A percentile compares a stretch with the other conserved stretches of the same genome.
phyloP scores from a whole-genome alignment of 768 basidiomycete genomes.

The Rhodotorula babjevae region DNA sequence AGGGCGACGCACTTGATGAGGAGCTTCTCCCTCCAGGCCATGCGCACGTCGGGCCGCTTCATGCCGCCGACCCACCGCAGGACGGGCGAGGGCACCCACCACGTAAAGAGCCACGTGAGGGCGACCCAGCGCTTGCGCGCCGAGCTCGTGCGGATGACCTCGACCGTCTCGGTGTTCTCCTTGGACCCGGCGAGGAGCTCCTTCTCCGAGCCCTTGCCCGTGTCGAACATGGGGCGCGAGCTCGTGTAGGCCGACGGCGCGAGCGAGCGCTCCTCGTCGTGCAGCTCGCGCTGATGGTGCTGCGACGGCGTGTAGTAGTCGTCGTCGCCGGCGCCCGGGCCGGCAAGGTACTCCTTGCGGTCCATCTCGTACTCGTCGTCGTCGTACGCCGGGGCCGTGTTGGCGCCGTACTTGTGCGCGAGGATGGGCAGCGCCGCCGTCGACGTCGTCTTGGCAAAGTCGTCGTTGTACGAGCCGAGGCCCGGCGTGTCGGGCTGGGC shows the following conservation, averaged over 20 bases:
- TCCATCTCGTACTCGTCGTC: slow-evolving; percentile 66
- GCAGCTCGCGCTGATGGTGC: not conserved
- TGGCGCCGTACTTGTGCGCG: slow-evolving; percentile 64
- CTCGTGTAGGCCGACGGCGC: slow-evolving; percentile 24
- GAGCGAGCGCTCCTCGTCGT: slow-evolving; percentile 34
- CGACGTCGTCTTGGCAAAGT: slow-evolving; percentile 49
- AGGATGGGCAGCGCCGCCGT: slow-evolving; percentile 78
- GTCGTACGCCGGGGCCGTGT: slow-evolving; percentile 68
- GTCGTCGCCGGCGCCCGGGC: not conserved
- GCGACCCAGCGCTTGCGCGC: slow-evolving; percentile 81
- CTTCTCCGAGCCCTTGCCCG: slow-evolving; percentile 26
- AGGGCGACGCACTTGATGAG: slow-evolving; percentile 60
- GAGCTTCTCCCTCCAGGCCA: slow-evolving; percentile 97
- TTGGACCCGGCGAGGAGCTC: not conserved
- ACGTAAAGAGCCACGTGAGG: slow-evolving; percentile 83
- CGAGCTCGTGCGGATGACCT: slow-evolving; percentile 74
- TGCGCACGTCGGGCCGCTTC: slow-evolving; percentile 87
- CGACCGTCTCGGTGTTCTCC: slow-evolving; percentile 55
- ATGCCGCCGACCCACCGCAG: slow-evolving; percentile 74
- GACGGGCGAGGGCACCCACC: slow-evolving; percentile 73
- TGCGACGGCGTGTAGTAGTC: slow-evolving; percentile 25
- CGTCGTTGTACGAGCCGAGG: slow-evolving; percentile 28
- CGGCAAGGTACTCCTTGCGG: slow-evolving; percentile 25
- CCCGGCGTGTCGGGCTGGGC: slow-evolving; percentile 32
- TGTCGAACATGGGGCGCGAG: slow-evolving; percentile 32